Base-by-base conservation (phyloP, 345 rosid genomes). In the Melaleuca alternifolia region DNA sequence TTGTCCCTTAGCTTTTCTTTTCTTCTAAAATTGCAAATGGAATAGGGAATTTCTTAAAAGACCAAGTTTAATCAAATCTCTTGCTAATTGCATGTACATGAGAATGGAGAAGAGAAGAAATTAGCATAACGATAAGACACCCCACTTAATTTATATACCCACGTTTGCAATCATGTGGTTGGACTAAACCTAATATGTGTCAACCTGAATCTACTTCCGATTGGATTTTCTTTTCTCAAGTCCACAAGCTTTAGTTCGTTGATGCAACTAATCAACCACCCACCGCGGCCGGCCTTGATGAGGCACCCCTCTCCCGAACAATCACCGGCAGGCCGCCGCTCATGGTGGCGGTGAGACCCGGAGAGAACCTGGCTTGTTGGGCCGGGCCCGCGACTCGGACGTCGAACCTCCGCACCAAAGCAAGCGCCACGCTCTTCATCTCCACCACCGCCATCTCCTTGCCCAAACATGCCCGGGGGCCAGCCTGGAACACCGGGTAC, bases 271-370 rank as follows among this genome's bases (percentile, higher is more conserved):
- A 7, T 65, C 77, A 33, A 33, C 24, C 10, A 65, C 44, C 44
- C 11, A 16, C 46, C 10, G 79, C 79, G 48, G 48, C 79, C 3
- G 79, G 20, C 79, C 46, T 21, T 71, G 79, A 20, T 33, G 79
- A 71, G 79, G 53, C 48, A 33, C 48, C 54, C 24, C 85, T 86
- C 30, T 50, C 50, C 30, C 24, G 56, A 37, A 88, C 57, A 24
- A 54, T 15, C 83, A 92, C 94, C 87, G 91, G 95, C n/a, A 97
- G 90, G 15, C 99, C 99, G 48, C 98, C 98, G 23, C 88, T 88
- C 62, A 97, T 89, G 50, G 95, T 95, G 77, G 98, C 96, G 1
- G 98, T 94, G 9, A 97, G 93, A 33, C 99, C 98, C 1, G 99
- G 94, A 6, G 92, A 89, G 54, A 96, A 97, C 87, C 88, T 90